Evolutionary conservation across 2,329 filamentous ascomycete genomes (phyloP).

Genomic region (Verticillium albo-atrum): DNA sequence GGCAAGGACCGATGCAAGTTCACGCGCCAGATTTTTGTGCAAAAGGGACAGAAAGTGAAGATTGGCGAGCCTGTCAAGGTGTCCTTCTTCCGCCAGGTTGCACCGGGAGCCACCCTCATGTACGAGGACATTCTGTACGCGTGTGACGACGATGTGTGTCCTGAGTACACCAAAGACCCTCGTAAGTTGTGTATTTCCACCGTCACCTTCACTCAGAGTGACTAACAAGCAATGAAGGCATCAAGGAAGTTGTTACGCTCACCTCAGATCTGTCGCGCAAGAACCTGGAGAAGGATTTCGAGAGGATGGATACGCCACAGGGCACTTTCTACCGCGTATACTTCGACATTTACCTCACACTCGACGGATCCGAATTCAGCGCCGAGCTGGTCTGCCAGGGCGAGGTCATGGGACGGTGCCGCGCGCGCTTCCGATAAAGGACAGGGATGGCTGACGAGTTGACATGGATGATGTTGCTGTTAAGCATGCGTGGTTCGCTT

Average conservation of each 20-base stretch:
- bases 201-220: not conserved
- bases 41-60: constrained; percentile 98
- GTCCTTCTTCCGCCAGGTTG: constrained; percentile 96
- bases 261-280: constrained; percentile 96
- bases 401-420: constrained; percentile 97
- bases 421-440: constrained; percentile 72
- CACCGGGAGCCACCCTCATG: constrained; percentile 95
- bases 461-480: not conserved
- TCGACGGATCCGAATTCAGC: constrained; percentile 97
- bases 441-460: not conserved
- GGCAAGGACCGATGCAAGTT: constrained; percentile 99
- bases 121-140: constrained; percentile 98
- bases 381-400: constrained; percentile 98
- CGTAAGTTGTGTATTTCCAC: constrained; percentile 59
- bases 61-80: constrained; percentile 99
- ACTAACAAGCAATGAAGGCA: constrained; percentile 53
- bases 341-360: constrained; percentile 80
- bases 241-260: constrained; percentile 97
- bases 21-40: constrained; percentile 95
- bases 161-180: constrained; percentile 98
- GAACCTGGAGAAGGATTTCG: constrained; percentile 98
- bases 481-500: constrained; percentile 1
- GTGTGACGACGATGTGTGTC: constrained; percentile 96
- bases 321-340: constrained; percentile 89
- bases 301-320: constrained; percentile 98